phyloP scores from a whole-genome alignment of 768 basidiomycete species.

The Arthromyces matolae region DNA sequence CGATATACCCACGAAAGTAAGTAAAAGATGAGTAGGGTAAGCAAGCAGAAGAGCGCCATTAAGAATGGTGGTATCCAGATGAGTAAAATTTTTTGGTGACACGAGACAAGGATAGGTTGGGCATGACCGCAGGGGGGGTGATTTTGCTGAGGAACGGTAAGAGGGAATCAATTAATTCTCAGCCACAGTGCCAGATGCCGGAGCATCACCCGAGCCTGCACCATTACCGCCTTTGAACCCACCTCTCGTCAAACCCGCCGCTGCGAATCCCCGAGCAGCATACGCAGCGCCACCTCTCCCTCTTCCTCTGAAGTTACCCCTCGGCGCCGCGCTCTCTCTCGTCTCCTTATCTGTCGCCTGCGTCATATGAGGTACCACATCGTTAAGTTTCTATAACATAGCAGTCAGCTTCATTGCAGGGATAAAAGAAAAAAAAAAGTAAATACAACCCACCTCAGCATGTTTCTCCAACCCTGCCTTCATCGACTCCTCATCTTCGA shows the following conservation, averaged over 20 bases:
- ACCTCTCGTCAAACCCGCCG: slow-evolving; percentile 60
- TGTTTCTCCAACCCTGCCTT: slow-evolving; percentile 74
- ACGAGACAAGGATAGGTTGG: too few species aligned
- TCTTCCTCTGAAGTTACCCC: slow-evolving; percentile 39
- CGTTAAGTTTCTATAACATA: slow-evolving; percentile 60
- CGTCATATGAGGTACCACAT: slow-evolving; percentile 60
- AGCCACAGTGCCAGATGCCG: too few species aligned
- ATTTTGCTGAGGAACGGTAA: too few species aligned
- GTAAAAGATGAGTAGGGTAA: too few species aligned
- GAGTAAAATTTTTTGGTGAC: too few species aligned
- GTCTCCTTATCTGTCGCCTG: slow-evolving; percentile 61
- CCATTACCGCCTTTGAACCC: slow-evolving; percentile 7
- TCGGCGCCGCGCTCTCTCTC: slow-evolving; percentile 19
- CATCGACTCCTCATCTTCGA: slow-evolving; percentile 85
- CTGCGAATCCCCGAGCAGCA: slow-evolving; percentile 62
- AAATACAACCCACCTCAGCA: slow-evolving; percentile 49
- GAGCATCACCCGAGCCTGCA: slow-evolving; percentile 6
- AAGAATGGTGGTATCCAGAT: too few species aligned
- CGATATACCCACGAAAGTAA: too few species aligned
- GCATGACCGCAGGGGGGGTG: too few species aligned
- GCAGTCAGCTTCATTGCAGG: slow-evolving; percentile 10
- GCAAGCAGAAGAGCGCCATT: too few species aligned
- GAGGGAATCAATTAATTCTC: too few species aligned
- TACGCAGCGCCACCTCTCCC: slow-evolving; percentile 56
- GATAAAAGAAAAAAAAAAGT: not conserved